A percentile compares a stretch with the other conserved stretches of the same genome.
Evolutionary conservation across 805 yeast genomes (phyloP).

Genomic region (Kluyveromyces lactis): DNA sequence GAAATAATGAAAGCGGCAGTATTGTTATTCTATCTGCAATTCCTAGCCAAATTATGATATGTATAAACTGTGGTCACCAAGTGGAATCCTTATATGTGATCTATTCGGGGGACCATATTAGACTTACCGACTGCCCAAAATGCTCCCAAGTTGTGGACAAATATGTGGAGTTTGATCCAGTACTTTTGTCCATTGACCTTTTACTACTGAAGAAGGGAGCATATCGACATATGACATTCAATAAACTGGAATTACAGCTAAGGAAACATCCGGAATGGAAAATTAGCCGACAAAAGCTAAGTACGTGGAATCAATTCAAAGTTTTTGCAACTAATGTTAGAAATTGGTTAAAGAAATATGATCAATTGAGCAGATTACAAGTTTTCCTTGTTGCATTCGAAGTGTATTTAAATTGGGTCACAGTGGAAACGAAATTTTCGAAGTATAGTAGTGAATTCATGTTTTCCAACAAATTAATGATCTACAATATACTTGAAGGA

Average conservation of each 20-base stretch:
- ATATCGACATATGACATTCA: slow-evolving; percentile 78
- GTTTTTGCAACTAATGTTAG: slow-evolving; percentile 7
- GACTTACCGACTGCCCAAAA: slow-evolving; percentile 62
- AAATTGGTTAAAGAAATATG: slow-evolving; percentile 17
- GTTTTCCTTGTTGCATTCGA: slow-evolving; percentile 69
- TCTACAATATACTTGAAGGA: slow-evolving; percentile 27
- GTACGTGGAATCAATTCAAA: slow-evolving; percentile 5
- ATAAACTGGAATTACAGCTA: slow-evolving; percentile 34
- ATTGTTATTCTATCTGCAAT: no score
- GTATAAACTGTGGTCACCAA: slow-evolving; percentile 76
- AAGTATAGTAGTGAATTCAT: not conserved
- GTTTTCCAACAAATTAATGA: slow-evolving; percentile 17
- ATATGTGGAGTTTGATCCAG: slow-evolving; percentile 84
- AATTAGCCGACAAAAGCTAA: slow-evolving; percentile 3
- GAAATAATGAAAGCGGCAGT: no score
- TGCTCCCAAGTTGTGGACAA: slow-evolving; percentile 79
- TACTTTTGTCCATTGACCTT: slow-evolving; percentile 74
- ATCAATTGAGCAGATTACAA: slow-evolving; percentile 39
- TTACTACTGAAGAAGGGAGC: slow-evolving; percentile 81
- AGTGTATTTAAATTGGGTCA: slow-evolving; percentile 87
- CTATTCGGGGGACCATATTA: slow-evolving; percentile 72
- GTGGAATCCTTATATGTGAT: slow-evolving; percentile 58
- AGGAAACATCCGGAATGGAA: slow-evolving; percentile 11
- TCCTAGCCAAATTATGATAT: slow-evolving; percentile 54
- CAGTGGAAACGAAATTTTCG: slow-evolving; percentile 54